Conservation (phyloP, 495 filamentous ascomycete genomes). For the Xanthoparmelia taractica region DNA sequence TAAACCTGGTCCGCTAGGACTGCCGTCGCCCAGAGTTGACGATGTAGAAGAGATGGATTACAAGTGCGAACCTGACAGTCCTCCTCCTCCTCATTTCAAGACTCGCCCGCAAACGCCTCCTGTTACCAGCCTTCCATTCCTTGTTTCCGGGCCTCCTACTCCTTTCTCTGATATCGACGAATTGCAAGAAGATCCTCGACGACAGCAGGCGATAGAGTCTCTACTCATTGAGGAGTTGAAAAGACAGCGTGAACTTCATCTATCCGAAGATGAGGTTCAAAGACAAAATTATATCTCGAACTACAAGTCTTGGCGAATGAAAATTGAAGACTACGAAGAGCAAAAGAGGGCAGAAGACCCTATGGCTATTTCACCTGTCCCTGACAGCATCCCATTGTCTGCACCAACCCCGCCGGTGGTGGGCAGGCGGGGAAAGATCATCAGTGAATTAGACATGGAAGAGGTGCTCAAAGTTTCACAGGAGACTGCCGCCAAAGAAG, state of each 20-base stretch:
- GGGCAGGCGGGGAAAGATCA: constrained; percentile 50
- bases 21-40: constrained; percentile 22
- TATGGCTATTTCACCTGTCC: constrained; percentile 44
- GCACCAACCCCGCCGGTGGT: constrained; percentile 36
- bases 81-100: constrained; percentile 2
- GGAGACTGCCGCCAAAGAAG: constrained; percentile 60
- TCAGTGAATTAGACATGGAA: constrained; percentile 70
- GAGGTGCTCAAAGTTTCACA: constrained; percentile 68
- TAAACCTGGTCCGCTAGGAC: constrained; percentile 26
- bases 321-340: constrained; percentile 53
- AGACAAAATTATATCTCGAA: constrained; percentile 37
- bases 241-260: constrained; percentile 37
- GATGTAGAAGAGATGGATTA: constrained; percentile 21
- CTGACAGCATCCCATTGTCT: constrained; percentile 34
- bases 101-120: constrained; percentile 25
- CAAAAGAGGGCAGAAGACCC: constrained; percentile 49
- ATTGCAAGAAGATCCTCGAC: constrained; percentile 37
- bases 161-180: constrained; percentile 45
- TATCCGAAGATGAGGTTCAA: constrained; percentile 36
- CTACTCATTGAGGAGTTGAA: constrained; percentile 34
- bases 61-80: constrained; percentile 7
- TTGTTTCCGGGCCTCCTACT: constrained; percentile 41
- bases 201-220: constrained; percentile 34
- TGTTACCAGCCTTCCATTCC: constrained; percentile 43
- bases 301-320: constrained; percentile 44